Base-by-base conservation (phyloP, 192 early-diverging fungal species). In the Powellomyces hirtus region DNA sequence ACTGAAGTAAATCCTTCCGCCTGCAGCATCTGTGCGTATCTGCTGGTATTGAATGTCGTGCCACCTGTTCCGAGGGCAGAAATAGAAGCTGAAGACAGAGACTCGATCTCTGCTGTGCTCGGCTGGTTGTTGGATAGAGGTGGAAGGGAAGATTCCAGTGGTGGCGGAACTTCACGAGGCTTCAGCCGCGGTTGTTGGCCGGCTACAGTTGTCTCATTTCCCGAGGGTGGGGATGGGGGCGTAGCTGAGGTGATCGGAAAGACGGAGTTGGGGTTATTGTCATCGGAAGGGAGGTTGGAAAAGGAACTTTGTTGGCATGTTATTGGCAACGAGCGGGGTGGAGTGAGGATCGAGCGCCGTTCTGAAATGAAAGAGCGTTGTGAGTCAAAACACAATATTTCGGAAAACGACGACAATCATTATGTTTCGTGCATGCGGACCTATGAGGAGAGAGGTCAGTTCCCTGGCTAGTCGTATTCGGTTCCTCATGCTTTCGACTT, bases 11-110 rank as follows among this genome's bases (percentile, higher is more conserved):
- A 93, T 0, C 93, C 93, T 59, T 92, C 86, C 2, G 69, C 62
- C 68, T 91, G 88, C 22, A 95, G 78, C 49, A 85, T 81, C 29
- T 86, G 76, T 4, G 84, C 84, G 50, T 93, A 88, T 34, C 86
- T 80, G 74, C 84, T 83, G 0, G 90, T 93, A 72, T 93, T 90
- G 73, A 95, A 92, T 22, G 51, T 33, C 26, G 52, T 40, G 46
- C 33, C 34, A 33, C 44, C 40, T 4, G 38, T 36, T 14, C 24
- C 33, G 27, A 33, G 29, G 18, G 62, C 14, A 2, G 30, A 24
- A 50, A 26, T 27, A 4, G 62, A 22, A 13, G 46, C n/a, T 50
- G 27, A 1, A 27, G 45, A 27, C 7, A 26, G 18, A 14, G 37
- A 27, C 18, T 18, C 53, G 33, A 33, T 56, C 33, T 56, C 53